Evolutionary conservation across 192 early-diverging fungal genomes (phyloP), one percentile per base, ranked within the genome.

Genomic region (Coemansia sp.): DNA sequence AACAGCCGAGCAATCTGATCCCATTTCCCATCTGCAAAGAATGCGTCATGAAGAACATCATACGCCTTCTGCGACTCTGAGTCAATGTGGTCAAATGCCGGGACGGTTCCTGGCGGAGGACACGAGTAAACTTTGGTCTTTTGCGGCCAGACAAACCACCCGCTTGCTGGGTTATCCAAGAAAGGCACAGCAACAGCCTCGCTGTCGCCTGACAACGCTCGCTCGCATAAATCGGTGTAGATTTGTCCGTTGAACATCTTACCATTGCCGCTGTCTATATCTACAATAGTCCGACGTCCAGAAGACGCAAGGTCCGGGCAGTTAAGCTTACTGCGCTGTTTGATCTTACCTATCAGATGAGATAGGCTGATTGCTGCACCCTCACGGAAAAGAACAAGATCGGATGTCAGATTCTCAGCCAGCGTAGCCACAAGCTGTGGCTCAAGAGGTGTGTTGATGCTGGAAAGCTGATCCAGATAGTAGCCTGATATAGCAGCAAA

Each of bases 121-220:
- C 61, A 14, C 2, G 48, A 47, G 58, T 91, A 92, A 0, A 77
- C 84, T 58, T 82, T 85, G 64, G 76, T 77, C 10, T 71, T 65
- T 22, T 78, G 67, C 8, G 92, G 90, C 91, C 92, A 95, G 7
- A 84, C 90, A 63, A 88, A 85, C 93, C 92, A 96, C 6, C 94
- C 94, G 6, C 84, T 77, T 0, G 75, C 61, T 3, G 78, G 62
- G 30, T 81, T 84, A 54, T 94, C 93, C 8, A 53, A 3, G 24
- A 38, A 67, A 16, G 71, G 64, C 19, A 55, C 27, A 2, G 28
- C 32, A 9, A 23, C 23, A 0, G 66, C 66, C 0, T 56, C 57
- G 18, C 28, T 32, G 48, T 71, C 62, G 52, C 69, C 74, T 2
- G 50, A 59, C 54, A 81, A 32, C 9, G 78, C 78, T 2, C 69